Conservation (phyloP, 2,329 filamentous ascomycete species). For the Grosmannia serpens region DNA sequence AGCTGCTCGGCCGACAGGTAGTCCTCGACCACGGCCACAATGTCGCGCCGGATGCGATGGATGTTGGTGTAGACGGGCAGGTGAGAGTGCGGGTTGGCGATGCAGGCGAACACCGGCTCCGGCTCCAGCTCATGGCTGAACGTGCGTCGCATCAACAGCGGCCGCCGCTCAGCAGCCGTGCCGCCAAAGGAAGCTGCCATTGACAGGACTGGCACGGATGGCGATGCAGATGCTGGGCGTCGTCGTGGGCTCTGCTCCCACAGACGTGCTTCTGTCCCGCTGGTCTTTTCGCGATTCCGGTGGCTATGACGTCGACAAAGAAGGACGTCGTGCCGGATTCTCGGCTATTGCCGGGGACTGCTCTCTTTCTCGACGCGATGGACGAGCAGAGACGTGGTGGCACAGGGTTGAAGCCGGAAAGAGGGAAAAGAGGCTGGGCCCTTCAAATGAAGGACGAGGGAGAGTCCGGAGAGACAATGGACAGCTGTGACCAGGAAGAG, state of each 20-base stretch:
- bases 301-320: too few species aligned
- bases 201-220: not conserved
- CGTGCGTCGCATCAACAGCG: constrained; percentile 19
- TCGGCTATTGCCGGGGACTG: too few species aligned
- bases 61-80: constrained; percentile 69
- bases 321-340: too few species aligned
- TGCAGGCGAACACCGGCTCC: constrained; percentile 39
- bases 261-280: too few species aligned
- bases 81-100: constrained; percentile 45
- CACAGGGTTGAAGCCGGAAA: not conserved
- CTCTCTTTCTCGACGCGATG: too few species aligned
- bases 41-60: constrained; percentile 56
- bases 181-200: not conserved
- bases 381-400: too few species aligned
- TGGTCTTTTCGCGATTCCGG: too few species aligned
- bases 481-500: not conserved
- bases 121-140: constrained; percentile 25
- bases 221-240: too few species aligned
- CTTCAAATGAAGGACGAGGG: not conserved
- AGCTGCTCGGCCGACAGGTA: constrained; percentile 62
- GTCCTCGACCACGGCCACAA: constrained; percentile 51
- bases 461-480: not conserved
- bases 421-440: not conserved
- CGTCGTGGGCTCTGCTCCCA: too few species aligned
- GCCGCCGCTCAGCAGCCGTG: constrained; percentile 6